These are phyloP conservation scores for Trichoderma sp. DNA, from an alignment of 2,329 filamentous ascomycete genomes.

Conservation along the genomic window DNA sequence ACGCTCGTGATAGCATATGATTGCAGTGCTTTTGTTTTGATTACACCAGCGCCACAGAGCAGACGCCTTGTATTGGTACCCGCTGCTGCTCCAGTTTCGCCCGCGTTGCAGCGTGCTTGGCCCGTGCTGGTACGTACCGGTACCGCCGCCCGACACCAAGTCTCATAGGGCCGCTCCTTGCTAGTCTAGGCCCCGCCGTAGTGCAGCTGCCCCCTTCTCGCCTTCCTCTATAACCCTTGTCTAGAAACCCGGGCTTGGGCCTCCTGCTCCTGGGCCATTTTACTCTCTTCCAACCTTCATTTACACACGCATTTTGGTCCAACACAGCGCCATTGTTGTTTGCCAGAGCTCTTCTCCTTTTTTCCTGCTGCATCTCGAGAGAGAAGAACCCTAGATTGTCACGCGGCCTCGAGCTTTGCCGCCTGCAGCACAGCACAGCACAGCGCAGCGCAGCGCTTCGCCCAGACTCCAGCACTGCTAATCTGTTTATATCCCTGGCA, in stretches of 20 bases:
- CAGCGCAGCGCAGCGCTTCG: no score
- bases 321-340: not conserved
- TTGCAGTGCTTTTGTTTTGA: slow-evolving; percentile 10
- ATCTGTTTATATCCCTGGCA: slow-evolving; percentile 4
- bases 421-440: no score
- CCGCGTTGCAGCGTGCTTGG: not conserved
- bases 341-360: not conserved
- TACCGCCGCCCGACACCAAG: not conserved
- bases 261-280: slow-evolving; percentile 17
- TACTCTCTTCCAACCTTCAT: slow-evolving; percentile 12
- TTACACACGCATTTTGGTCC: not conserved
- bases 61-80: slow-evolving; percentile 1
- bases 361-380: not conserved
- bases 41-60: slow-evolving; percentile 3
- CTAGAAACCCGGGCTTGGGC: slow-evolving; percentile 5
- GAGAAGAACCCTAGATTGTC: not conserved
- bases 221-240: slow-evolving; percentile 15
- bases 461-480: not conserved
- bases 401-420: not conserved
- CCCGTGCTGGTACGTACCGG: not conserved
- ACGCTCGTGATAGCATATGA: slow-evolving; percentile 11
- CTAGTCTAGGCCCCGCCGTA: slow-evolving; percentile 6
- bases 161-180: slow-evolving; percentile 7
- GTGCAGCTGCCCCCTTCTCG: slow-evolving; percentile 16
- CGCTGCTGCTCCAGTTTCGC: not conserved